Conservation (phyloP, 1,139 yeast genomes). For the Taiozyma onychis region DNA sequence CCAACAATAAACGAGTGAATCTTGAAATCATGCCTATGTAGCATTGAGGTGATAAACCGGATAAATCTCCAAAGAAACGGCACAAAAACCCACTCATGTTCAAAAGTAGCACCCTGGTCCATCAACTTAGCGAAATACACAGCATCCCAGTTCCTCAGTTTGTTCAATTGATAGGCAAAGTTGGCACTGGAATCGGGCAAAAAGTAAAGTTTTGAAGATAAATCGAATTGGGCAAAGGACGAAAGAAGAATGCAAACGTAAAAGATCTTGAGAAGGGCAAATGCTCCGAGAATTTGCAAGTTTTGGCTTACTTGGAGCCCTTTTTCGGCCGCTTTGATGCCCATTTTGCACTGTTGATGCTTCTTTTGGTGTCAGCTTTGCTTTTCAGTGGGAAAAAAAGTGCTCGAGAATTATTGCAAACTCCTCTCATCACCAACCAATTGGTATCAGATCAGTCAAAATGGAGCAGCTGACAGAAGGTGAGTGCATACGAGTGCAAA, state of each 20-base stretch:
- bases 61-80: constrained; percentile 67
- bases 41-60: constrained; percentile 12
- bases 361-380: background rate
- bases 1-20: constrained; percentile 7
- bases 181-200: background rate
- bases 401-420: background rate
- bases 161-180: constrained; percentile 28
- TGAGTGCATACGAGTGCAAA: background rate
- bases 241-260: background rate
- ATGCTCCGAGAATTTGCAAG: background rate
- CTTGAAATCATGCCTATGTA: background rate
- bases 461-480: background rate
- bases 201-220: background rate
- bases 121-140: constrained; percentile 68
- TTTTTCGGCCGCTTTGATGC: background rate
- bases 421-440: background rate
- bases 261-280: background rate
- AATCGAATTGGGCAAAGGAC: background rate
- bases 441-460: background rate
- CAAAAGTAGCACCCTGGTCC: constrained; percentile 44
- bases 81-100: constrained; percentile 89
- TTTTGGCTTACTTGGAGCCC: background rate
- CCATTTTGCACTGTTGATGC: background rate
- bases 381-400: background rate
- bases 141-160: constrained; percentile 77